Percentiles rank a stretch among this genome's conserved stretches.
Evolutionary conservation across 768 basidiomycete genomes (phyloP).

Genomic region (Suillus americanus): DNA sequence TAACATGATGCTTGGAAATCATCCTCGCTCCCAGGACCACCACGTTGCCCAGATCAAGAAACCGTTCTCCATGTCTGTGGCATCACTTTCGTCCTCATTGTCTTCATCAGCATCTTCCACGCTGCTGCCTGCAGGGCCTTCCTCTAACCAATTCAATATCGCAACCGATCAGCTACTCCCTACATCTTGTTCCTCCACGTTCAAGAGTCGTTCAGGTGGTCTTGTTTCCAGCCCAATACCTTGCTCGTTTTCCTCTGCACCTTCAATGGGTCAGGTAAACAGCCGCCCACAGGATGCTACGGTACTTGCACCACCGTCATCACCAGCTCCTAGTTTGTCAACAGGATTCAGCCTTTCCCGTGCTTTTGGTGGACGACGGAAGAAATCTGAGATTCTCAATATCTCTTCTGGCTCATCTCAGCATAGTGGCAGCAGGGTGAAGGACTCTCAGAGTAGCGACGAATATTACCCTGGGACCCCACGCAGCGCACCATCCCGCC

Average conservation of each 20-base stretch:
- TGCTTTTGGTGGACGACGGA: constrained; percentile 33
- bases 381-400: constrained; percentile 26
- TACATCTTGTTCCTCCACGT: constrained; percentile 35
- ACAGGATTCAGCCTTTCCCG: constrained; percentile 31
- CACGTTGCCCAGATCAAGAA: constrained; percentile 36
- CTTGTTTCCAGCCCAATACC: constrained; percentile 25
- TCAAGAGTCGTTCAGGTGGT: constrained; percentile 31
- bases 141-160: constrained; percentile 42
- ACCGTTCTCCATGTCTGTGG: constrained; percentile 38
- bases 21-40: constrained; percentile 22
- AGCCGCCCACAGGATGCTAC: constrained; percentile 31
- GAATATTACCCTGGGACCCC: constrained; percentile 15
- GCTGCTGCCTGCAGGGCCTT: constrained; percentile 37
- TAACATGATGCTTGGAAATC: constrained; percentile 14
- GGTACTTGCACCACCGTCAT: constrained; percentile 24
- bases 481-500: constrained; percentile 18
- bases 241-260: constrained; percentile 21
- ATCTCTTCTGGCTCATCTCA: constrained; percentile 18
- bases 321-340: constrained; percentile 21
- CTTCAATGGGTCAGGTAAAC: constrained; percentile 35
- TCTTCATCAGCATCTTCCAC: constrained; percentile 43
- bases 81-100: constrained; percentile 45
- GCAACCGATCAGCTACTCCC: constrained; percentile 41
- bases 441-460: constrained; percentile 18
- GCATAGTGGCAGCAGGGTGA: constrained; percentile 19